Conservation (phyloP, 345 rosid genomes). For the Gynandropsis gynandra region DNA sequence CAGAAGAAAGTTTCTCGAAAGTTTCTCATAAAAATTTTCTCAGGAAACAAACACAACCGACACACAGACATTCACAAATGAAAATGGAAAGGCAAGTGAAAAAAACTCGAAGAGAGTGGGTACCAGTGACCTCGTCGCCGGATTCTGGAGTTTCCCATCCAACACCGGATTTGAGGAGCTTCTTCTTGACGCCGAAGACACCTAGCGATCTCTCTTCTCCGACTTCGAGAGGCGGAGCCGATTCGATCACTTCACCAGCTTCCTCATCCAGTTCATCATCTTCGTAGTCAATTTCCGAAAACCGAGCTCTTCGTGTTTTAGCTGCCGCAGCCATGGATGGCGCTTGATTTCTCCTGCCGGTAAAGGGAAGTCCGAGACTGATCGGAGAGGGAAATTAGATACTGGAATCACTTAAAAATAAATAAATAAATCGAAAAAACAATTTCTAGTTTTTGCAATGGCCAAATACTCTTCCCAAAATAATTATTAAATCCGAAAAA, state of each 20-base stretch:
- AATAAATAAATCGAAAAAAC: too few species aligned
- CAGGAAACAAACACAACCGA: background rate
- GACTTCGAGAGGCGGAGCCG: slow-evolving; percentile 53
- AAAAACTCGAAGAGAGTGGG: background rate
- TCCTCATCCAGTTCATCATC: slow-evolving; percentile 52
- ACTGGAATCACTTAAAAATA: too few species aligned
- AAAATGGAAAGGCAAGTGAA: background rate
- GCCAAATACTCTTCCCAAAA: too few species aligned
- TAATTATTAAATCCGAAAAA: too few species aligned
- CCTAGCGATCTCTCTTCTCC: slow-evolving; percentile 48
- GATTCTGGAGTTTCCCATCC: slow-evolving; percentile 54
- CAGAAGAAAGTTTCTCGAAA: background rate
- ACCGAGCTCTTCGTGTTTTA: too few species aligned
- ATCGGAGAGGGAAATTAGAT: too few species aligned
- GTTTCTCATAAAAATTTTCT: background rate
- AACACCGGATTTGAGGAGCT: slow-evolving; percentile 2
- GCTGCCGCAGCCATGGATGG: too few species aligned
- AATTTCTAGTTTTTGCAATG: too few species aligned
- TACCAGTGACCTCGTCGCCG: slow-evolving; percentile 50
- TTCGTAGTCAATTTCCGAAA: background rate
- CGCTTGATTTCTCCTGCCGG: too few species aligned
- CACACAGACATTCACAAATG: too few species aligned
- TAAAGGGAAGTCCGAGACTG: too few species aligned
- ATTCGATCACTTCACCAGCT: slow-evolving; percentile 42
- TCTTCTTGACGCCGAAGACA: slow-evolving; percentile 25